Conservation (phyloP, 441 rosid genomes). For the Populus trichocarpa region DNA sequence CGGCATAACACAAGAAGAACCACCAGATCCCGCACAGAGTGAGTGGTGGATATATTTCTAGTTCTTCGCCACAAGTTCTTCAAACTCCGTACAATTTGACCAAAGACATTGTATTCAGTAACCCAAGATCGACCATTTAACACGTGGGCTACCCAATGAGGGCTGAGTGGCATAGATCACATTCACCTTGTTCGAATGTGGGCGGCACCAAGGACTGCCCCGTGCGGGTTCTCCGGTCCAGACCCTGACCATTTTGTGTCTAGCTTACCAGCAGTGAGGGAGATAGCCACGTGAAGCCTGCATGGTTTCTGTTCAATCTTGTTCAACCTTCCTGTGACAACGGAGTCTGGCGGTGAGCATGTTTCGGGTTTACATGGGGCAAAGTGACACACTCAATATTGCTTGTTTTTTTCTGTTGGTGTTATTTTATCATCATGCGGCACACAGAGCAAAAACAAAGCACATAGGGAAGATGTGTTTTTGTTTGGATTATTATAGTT, state of each 20-base stretch:
- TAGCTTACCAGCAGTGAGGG: neutral
- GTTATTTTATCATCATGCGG: neutral
- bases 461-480: neutral
- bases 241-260: neutral
- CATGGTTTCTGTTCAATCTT: neutral
- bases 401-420: neutral
- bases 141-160: neutral
- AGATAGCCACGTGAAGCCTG: conserved; percentile 5
- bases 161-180: neutral
- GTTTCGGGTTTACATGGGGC: neutral
- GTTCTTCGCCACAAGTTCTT: neutral
- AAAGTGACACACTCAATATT: neutral
- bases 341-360: neutral
- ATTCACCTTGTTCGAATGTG: conserved; percentile 9
- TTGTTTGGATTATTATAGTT: neutral
- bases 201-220: neutral
- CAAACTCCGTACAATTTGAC: neutral
- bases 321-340: neutral
- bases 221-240: conserved; percentile 14
- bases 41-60: neutral
- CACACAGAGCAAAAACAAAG: neutral
- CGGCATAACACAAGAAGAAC: neutral
- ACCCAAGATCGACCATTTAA: neutral
- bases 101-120: neutral
- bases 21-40: neutral